These are phyloP conservation scores for Hydnomerulius pinastri DNA, from an alignment of 768 basidiomycete species.

Conservation along the genomic window DNA sequence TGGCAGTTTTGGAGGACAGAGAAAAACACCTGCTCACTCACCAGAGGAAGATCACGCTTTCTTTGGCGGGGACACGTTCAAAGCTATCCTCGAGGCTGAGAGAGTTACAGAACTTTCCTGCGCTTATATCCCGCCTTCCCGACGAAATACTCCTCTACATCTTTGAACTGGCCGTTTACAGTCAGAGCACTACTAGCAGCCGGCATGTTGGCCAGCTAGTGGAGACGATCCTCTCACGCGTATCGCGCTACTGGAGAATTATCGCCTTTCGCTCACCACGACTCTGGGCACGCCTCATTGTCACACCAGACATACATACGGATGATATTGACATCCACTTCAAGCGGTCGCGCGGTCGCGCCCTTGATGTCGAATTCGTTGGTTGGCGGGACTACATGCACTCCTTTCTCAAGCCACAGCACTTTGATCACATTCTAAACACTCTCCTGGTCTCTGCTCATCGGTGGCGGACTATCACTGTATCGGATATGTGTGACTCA, in stretches of 20 bases:
- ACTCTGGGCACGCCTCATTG: conserved; percentile 1
- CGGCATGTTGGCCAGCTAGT: neutral
- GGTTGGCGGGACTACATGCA: conserved; percentile 2
- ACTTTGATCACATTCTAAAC: neutral
- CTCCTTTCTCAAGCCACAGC: neutral
- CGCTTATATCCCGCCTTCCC: neutral
- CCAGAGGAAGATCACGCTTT: neutral
- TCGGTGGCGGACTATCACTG: neutral
- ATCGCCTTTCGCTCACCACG: neutral
- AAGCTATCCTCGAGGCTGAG: neutral
- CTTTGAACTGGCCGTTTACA: conserved; percentile 4
- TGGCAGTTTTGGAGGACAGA: neutral
- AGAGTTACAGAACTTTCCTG: neutral
- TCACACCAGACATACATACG: neutral
- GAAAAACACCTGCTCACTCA: neutral
- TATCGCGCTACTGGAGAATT: neutral
- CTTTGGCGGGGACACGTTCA: neutral
- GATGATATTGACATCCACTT: neutral
- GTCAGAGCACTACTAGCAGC: conserved; percentile 1
- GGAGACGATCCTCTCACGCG: conserved; percentile 2
- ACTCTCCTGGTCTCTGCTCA: neutral
- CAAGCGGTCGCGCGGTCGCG: neutral
- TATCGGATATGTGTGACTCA: neutral
- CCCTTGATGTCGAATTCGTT: neutral
- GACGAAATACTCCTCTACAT: neutral